Conservation (phyloP, 2,329 filamentous ascomycete species). For the Fusarium multiceps region DNA sequence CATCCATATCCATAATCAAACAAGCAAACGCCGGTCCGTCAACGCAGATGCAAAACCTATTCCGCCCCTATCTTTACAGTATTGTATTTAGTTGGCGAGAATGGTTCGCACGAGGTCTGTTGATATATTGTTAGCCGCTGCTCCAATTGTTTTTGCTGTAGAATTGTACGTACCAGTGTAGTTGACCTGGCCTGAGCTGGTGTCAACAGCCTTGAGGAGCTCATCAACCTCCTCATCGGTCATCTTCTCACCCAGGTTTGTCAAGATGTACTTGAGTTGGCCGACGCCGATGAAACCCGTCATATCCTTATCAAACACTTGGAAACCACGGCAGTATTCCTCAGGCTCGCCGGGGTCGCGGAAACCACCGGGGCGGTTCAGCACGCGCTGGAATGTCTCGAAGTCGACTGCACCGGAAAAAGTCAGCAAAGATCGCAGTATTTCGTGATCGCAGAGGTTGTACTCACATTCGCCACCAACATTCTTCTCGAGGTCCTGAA, state of each 20-base stretch:
- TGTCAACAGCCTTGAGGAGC: slow-evolving; percentile 97
- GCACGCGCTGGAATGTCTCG: slow-evolving; percentile 94
- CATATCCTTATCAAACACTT: slow-evolving; percentile 99
- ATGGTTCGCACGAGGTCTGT: slow-evolving; percentile 86
- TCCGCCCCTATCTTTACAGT: slow-evolving; percentile 36
- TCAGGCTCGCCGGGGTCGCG: slow-evolving; percentile 97
- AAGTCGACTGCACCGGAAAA: slow-evolving; percentile 80
- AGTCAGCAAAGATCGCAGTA: slow-evolving; percentile 4
- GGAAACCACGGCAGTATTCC: slow-evolving; percentile 98
- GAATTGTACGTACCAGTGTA: slow-evolving; percentile 76
- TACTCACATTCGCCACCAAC: slow-evolving; percentile 90
- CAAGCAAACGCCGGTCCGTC: slow-evolving; percentile 49
- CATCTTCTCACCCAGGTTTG: slow-evolving; percentile 99
- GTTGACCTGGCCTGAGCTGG: slow-evolving; percentile 95
- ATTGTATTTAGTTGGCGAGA: slow-evolving; percentile 75
- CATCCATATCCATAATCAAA: slow-evolving; percentile 46
- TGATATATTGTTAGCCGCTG: slow-evolving; percentile 1
- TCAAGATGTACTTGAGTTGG: slow-evolving; percentile 97
- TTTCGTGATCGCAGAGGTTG: neutral
- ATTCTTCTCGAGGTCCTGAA: slow-evolving; percentile 89
- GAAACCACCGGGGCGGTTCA: slow-evolving; percentile 98
- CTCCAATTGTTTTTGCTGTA: neutral
- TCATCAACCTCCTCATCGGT: slow-evolving; percentile 98
- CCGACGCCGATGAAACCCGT: slow-evolving; percentile 98
- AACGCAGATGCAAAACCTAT: slow-evolving; percentile 50